Evolutionary conservation across 2,329 filamentous ascomycete species (phyloP), one percentile per base, ranked within the genome.

Genomic region (Malbranchea zuffiana): DNA sequence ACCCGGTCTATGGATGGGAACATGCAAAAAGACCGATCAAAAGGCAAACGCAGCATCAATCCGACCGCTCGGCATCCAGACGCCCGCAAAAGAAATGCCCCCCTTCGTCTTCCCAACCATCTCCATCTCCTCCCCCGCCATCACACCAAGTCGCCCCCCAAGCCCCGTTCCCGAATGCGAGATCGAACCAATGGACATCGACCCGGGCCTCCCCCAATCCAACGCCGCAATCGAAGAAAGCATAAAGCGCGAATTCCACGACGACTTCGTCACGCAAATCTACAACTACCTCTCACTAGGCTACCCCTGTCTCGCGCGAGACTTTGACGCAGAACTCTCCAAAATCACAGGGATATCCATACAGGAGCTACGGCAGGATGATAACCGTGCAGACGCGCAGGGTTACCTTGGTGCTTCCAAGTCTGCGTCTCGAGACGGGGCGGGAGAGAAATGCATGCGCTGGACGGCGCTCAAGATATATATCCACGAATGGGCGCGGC

Each of bases 221-320:
- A 17, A 21, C 12, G 5, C 23, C 12, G 13, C 23, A 10, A 23
- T 33, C 5, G 42, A 45, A 26, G 34, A 38, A 33, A 34, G 62
- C 7, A 67, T 76, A 27, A 61, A 69, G 18, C 56, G 62, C 20
- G 86, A 94, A 57, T 93, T 90, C 51, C 69, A 79, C 43, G 84
- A 94, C 55, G 68, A 68, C 3, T 94, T 95, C 55, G 76, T 95
- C 39, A 94, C 87, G 0, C 88, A 96, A 59, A 87, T 96, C 5
- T 96, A 92, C 69, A 95, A 96, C 59, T 96, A 96, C 59, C 70
- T 96, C 11, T 93, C 85, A 0, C 71, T 96, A 4, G 88, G 88
- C 4, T 95, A 95, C 57, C 87, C 88, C 3, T 79, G 83, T 21
- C 76, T 86, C 51, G 88, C 87, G 7, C 75, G 80, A 15, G 72